Conservation (phyloP, 768 basidiomycete genomes). For the Hysterangium stoloniferum region DNA sequence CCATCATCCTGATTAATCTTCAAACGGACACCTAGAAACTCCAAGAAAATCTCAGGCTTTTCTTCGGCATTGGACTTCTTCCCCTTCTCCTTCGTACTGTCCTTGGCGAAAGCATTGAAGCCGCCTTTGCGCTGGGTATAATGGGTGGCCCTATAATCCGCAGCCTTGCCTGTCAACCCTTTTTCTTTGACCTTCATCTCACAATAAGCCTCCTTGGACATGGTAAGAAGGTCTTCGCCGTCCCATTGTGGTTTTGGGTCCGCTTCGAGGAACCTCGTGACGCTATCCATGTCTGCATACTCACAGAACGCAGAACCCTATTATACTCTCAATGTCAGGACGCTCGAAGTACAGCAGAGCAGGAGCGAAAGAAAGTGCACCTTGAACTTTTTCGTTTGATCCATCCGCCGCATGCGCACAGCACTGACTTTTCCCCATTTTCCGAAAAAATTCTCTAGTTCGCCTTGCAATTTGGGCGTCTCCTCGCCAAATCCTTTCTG, state of each 20-base stretch:
- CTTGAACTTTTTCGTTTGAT: conserved; percentile 83
- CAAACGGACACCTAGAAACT: conserved; percentile 67
- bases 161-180: conserved; percentile 70
- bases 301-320: conserved; percentile 93
- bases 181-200: conserved; percentile 97
- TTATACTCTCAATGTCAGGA: neutral
- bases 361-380: conserved; percentile 39
- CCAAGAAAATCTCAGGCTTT: conserved; percentile 57
- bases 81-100: conserved; percentile 28
- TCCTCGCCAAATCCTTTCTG: conserved; percentile 87
- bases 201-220: conserved; percentile 89
- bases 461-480: conserved; percentile 53
- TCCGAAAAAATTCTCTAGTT: conserved; percentile 74
- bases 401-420: conserved; percentile 79
- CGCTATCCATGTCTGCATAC: conserved; percentile 63
- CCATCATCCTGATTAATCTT: conserved; percentile 53
- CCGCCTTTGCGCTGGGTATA: conserved; percentile 39
- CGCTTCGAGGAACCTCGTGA: conserved; percentile 68
- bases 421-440: conserved; percentile 72
- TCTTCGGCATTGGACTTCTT: conserved; percentile 15
- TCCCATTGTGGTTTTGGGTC: conserved; percentile 80
- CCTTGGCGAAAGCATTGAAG: conserved; percentile 73
- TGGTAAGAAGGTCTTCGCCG: conserved; percentile 65
- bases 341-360: neutral
- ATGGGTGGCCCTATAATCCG: conserved; percentile 23